Conservation (phyloP, 352 stramenopile species). For the Pythium phragmiticola region DNA sequence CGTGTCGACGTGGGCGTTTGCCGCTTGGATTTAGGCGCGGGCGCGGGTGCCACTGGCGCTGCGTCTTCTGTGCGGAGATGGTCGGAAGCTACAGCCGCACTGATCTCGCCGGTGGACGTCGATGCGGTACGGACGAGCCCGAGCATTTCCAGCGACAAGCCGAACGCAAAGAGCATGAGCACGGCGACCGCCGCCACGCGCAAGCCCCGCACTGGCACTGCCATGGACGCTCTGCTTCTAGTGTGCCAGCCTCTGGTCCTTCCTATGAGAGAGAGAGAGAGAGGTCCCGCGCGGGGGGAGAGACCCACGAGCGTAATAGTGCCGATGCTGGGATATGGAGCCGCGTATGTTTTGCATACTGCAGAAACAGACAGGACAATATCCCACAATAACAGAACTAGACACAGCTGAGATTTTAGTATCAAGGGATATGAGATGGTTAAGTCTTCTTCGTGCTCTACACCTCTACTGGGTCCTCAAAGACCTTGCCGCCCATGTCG, state of each 20-base stretch:
- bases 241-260: neutral
- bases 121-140: neutral
- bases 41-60: too few species aligned
- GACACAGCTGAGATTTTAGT: too few species aligned
- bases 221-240: neutral
- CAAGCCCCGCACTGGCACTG: neutral
- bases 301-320: neutral
- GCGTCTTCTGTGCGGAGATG: neutral
- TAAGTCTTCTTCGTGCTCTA: too few species aligned
- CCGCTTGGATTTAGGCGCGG: neutral
- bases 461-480: too few species aligned
- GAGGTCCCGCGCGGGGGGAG: neutral
- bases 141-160: slow-evolving; percentile 5
- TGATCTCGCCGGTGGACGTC: slow-evolving; percentile 1
- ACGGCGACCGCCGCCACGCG: neutral
- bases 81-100: neutral
- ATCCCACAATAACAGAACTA: too few species aligned
- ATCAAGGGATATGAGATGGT: too few species aligned
- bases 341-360: neutral
- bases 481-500: slow-evolving; percentile 22
- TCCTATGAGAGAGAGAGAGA: neutral
- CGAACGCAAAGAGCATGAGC: neutral
- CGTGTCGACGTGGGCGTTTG: neutral
- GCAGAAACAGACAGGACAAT: neutral
- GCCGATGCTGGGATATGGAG: too few species aligned